Evolutionary conservation across 164 flowering plant species (phyloP).

Genomic region (Magnolia sinica): DNA sequence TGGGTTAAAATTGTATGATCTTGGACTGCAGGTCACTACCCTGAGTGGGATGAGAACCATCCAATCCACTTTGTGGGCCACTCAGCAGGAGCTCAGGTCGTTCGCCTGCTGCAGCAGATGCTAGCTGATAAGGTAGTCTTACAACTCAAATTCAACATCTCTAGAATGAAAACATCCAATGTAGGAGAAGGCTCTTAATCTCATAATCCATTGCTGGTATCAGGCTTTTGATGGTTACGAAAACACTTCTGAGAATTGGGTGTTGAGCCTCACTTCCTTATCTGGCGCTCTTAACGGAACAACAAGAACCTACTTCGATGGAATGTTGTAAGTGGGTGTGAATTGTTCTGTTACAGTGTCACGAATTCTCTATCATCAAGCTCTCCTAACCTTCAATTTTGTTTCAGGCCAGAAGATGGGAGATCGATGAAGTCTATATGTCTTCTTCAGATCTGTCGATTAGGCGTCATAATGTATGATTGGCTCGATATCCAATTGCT

Average conservation of each 20-base stretch:
- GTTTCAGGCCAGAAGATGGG: conserved; percentile 80
- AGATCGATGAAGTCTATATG: conserved; percentile 66
- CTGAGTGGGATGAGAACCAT: conserved; percentile 95
- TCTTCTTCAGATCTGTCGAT: conserved; percentile 75
- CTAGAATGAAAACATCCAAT: not conserved
- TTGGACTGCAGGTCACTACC: conserved; percentile 64
- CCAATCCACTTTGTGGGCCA: conserved; percentile 98
- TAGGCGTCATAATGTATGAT: conserved; percentile 83
- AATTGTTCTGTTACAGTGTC: not conserved
- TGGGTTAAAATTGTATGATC: not conserved
- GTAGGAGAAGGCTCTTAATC: not conserved
- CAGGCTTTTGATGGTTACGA: conserved; percentile 90
- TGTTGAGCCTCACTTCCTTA: conserved; percentile 80
- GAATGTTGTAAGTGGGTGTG: conserved; percentile 73
- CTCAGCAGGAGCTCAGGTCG: conserved; percentile 98
- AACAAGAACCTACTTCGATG: conserved; percentile 91
- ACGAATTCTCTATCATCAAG: not conserved
- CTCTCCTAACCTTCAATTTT: not conserved
- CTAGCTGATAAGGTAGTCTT: conserved; percentile 80
- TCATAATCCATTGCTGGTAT: not conserved
- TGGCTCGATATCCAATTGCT: conserved; percentile 87
- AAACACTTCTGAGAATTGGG: conserved; percentile 85
- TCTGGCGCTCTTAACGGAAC: conserved; percentile 98
- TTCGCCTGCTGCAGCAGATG: conserved; percentile 96
- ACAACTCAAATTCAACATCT: not conserved